phyloP scores from a whole-genome alignment of 345 rosid species.

The Bruguiera gymnorhiza region DNA sequence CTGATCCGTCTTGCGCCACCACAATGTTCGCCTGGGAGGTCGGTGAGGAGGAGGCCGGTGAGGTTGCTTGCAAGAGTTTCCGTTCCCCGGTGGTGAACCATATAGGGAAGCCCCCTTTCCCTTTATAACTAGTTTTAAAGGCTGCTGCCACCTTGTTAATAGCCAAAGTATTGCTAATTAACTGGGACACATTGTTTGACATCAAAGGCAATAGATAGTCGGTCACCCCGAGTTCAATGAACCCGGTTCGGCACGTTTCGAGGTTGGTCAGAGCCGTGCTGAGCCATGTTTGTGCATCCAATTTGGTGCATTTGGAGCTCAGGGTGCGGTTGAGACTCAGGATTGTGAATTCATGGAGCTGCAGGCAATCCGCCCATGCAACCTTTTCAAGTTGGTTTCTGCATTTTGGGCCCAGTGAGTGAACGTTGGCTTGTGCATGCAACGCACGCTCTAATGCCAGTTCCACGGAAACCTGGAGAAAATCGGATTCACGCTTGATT shows the following conservation, averaged over 20 bases:
- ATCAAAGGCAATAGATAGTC: slow-evolving; percentile 31
- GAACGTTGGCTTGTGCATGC: slow-evolving; percentile 4
- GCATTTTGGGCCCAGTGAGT: slow-evolving; percentile 26
- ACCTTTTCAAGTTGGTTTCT: slow-evolving; percentile 25
- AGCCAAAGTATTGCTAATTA: slow-evolving; percentile 41
- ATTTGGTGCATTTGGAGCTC: slow-evolving; percentile 12
- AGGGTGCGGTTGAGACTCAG: slow-evolving; percentile 25
- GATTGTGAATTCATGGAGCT: slow-evolving; percentile 27
- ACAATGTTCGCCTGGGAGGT: slow-evolving; percentile 32
- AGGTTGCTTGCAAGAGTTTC: slow-evolving; percentile 31
- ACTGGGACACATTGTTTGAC: slow-evolving; percentile 33
- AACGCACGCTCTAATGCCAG: slow-evolving; percentile 26
- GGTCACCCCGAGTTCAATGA: slow-evolving; percentile 32
- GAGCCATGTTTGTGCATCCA: slow-evolving; percentile 47
- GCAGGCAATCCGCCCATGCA: slow-evolving; percentile 34
- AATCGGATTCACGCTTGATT: slow-evolving; percentile 32
- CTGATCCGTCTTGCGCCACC: slow-evolving; percentile 46
- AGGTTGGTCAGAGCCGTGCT: slow-evolving; percentile 42
- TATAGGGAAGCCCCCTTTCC: slow-evolving; percentile 23
- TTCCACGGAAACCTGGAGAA: slow-evolving; percentile 23
- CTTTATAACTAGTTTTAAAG: slow-evolving; percentile 4
- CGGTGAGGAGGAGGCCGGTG: slow-evolving; percentile 15
- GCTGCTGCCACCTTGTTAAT: slow-evolving; percentile 20
- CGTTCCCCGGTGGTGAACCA: slow-evolving; percentile 38
- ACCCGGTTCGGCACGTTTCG: slow-evolving; percentile 38